Base-by-base conservation (phyloP, 805 yeast genomes). In the Saturnispora gosingensis region DNA sequence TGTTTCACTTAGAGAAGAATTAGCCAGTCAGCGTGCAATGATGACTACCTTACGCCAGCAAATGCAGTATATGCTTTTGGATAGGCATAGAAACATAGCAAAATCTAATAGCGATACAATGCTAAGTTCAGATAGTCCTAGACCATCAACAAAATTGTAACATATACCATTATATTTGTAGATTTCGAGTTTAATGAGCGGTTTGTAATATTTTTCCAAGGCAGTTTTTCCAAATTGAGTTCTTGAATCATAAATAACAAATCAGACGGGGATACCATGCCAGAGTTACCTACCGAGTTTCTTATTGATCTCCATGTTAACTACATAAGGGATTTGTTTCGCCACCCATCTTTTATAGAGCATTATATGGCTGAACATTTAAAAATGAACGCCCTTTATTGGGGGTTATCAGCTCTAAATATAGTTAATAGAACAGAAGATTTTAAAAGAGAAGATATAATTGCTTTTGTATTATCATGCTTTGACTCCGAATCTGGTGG, bases 321-420 rank as follows among this genome's bases (percentile, higher is more conserved):
- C 20, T 85, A 81, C 63, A 73, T 85, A 32, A 69, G 72, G 51
- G 66, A 78, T 1, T 67, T 84, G 43, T 82, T 83, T 58, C 67
- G 73, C 46, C 72, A 75, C 55, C 72, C 76, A 50, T 75, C 81
- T 63, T 76, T 83, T 62, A 70, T 81, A 28, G 89, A 85, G 59
- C 90, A 88, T 67, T 88, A 96, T 93, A 67, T 90, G 48, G 79
- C 88, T 10, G 98, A 93, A 61, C 98, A 93, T 65, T 72, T 93
- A 47, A 75, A 97, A 32, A 67, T 93, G 74, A 88, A 87, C 60
- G 99, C 98, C 1, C 74, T 93, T 0, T 93, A 93, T 65, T 93
- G 99, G 99, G 98, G 97, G 0, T 71, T 88, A 3, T 83, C 85
- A 16, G 88, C 97, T 0, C 66, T 90, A 32, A 77, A 77, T 47